Conservation (phyloP, 129 eudicot genomes). For the Lactuca sativa region DNA sequence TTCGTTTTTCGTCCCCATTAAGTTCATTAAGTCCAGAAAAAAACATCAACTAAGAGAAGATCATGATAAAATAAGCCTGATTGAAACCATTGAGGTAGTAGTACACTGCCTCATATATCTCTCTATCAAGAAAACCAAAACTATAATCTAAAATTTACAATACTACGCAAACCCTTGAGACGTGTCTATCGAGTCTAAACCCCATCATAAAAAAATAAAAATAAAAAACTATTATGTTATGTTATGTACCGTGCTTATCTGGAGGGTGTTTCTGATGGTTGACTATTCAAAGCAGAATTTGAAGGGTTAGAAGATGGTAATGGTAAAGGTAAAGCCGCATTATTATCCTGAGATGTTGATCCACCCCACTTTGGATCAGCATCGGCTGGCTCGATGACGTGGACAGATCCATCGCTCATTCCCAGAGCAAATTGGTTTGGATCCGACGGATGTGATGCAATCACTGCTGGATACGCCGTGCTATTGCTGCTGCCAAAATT, state of each 20-base stretch:
- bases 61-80: not conserved
- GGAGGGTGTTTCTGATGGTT: conserved; percentile 88
- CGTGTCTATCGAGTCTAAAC: conserved; percentile 18
- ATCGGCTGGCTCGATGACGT: conserved; percentile 76
- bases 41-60: not conserved
- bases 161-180: conserved; percentile 1
- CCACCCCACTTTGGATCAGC: conserved; percentile 80
- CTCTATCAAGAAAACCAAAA: conserved; percentile 27
- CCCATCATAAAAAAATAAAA: not conserved
- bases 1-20: not conserved
- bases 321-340: conserved; percentile 8
- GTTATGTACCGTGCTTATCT: conserved; percentile 35
- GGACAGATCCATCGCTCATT: conserved; percentile 78
- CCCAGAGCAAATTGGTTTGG: conserved; percentile 81
- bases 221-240: not conserved
- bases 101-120: conserved; percentile 18
- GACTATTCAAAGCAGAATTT: conserved; percentile 69
- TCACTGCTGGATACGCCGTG: conserved; percentile 58
- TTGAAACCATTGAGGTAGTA: conserved; percentile 21
- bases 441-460: conserved; percentile 79
- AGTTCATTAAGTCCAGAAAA: no score
- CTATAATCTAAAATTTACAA: conserved; percentile 33
- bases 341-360: conserved; percentile 50
- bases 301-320: conserved; percentile 60
- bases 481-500: conserved; percentile 51